Base-by-base conservation (phyloP, 2,329 filamentous ascomycete genomes). In the Fusarium fujikuroi region DNA sequence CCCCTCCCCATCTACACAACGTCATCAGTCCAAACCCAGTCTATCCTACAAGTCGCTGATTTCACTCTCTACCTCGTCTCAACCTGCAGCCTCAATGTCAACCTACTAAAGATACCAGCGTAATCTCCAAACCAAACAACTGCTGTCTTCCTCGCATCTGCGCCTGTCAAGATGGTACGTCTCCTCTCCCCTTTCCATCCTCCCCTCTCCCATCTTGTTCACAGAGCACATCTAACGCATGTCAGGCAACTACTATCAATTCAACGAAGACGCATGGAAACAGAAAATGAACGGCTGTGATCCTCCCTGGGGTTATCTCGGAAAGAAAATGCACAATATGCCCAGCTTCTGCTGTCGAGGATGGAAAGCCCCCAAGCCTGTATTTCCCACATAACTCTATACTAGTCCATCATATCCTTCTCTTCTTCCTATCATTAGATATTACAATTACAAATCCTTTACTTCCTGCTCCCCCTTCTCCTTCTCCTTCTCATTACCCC, bases 61-160 rank as follows among this genome's bases (percentile, higher is more conserved):
- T 25, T 23, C 23, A 9, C 19, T 34, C 4, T 21, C 11, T 3
- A 1, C 37, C 23, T 60, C 72, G 18, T 75, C 50, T 18, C 19
- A 15, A 18, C 10, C 8, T 10, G 12, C 36, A 21, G 11, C 12
- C 37, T 40, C 37, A 8, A 5, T 14, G 12, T 11, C 28, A 32
- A 12, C 28, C 23, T 2, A 9, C 23, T 39, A 28, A 39, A 14
- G 0, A 0, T 10, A n/a, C 9, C 19, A 76, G 72, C 12, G 9
- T 18, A 37, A 50, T 66, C 4, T 12, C 56, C 16, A 71, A 59
- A 25, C 39, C 61, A 42, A 11, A 25, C 1, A 36, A 43, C 7
- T 76, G 74, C 58, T 76, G 74, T 6, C 23, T 76, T 21, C 74
- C 74, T 8, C 47, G 52, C 9, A 32, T 76, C 19, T 76, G 74